A percentile compares a stretch with the other conserved stretches of the same genome.
Conservation (phyloP, 345 rosid species). For the Syzygium aqueum region DNA sequence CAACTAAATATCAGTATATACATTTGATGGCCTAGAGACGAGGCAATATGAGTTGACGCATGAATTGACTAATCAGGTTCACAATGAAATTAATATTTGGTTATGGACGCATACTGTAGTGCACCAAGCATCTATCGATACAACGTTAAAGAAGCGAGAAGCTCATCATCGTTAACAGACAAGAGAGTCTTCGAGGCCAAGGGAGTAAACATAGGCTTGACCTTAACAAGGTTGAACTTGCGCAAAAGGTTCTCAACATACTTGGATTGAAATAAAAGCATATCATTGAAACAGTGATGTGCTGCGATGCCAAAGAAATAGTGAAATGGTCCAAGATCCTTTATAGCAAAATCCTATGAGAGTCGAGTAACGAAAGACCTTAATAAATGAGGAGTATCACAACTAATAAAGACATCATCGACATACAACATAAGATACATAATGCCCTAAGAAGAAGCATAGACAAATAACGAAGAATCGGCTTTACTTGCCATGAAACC, state of each 20-base stretch:
- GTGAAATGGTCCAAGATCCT: neutral
- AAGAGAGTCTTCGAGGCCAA: neutral
- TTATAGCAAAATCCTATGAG: neutral
- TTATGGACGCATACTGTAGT: neutral
- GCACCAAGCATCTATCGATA: neutral
- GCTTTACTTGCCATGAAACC: neutral
- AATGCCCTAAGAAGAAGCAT: neutral
- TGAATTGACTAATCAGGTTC: neutral
- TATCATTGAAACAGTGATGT: neutral
- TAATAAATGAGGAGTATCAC: neutral
- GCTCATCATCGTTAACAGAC: neutral
- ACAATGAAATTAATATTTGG: neutral
- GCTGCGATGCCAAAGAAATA: neutral
- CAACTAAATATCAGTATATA: neutral
- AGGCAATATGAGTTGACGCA: neutral
- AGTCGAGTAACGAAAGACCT: neutral
- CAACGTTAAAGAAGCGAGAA: neutral
- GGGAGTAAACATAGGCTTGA: neutral
- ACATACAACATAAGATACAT: neutral
- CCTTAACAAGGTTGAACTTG: neutral
- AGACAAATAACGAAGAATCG: neutral
- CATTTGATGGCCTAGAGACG: rapidly evolving
- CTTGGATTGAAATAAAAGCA: neutral
- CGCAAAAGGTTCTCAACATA: neutral
- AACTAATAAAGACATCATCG: neutral